Percentiles rank a stretch among this genome's conserved stretches.
Evolutionary conservation across 2,329 filamentous ascomycete species (phyloP).

Genomic region (Trichoderma sp.): DNA sequence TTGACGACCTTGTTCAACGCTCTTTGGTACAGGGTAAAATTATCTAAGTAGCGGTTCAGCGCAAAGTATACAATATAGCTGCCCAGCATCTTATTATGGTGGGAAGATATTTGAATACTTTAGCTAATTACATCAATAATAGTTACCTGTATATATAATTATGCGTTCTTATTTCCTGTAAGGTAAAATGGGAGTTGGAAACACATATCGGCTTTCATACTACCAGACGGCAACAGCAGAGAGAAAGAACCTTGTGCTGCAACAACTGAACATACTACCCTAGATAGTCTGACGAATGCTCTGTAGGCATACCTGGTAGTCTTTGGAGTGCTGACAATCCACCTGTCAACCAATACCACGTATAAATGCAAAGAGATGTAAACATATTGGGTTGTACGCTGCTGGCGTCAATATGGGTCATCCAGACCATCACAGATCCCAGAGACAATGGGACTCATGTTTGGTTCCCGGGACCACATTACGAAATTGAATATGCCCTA

Average conservation of each 20-base stretch:
- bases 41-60: not conserved
- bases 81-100: too few species aligned
- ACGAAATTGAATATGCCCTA: not conserved
- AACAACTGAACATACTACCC: not conserved
- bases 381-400: not conserved
- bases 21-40: not conserved
- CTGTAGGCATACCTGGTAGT: not conserved
- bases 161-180: too few species aligned
- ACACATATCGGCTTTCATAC: not conserved
- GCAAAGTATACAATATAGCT: too few species aligned
- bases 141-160: too few species aligned
- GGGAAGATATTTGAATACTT: not conserved
- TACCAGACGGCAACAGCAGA: not conserved
- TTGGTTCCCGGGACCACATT: accelerated
- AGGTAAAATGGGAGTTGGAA: not conserved
- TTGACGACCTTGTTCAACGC: not conserved
- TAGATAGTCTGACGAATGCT: not conserved
- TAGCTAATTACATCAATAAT: not conserved
- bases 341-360: not conserved
- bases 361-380: not conserved
- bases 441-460: accelerated
- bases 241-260: not conserved
- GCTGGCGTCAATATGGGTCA: not conserved
- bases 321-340: not conserved
- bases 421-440: not conserved